Evolutionary conservation across 225 moss, liverwort and hornwort genomes (phyloP).

Genomic region (Sphagnum tenellum): DNA sequence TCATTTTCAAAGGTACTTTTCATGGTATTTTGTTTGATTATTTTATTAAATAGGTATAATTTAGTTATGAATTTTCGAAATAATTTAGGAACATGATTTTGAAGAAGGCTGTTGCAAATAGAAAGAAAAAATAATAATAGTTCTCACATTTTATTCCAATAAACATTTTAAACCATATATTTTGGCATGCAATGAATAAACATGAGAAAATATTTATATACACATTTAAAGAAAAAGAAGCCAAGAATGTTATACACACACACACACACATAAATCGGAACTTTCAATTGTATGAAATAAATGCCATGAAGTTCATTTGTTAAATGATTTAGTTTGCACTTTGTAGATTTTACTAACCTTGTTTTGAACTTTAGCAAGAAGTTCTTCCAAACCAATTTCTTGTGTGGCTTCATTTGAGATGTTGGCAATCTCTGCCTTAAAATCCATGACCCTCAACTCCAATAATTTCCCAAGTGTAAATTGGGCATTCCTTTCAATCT

Average conservation of each 20-base stretch:
- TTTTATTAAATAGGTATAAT: no score
- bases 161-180: no score
- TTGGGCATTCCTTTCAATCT: conserved; percentile 53
- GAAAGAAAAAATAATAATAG: no score
- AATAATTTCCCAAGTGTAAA: conserved; percentile 40
- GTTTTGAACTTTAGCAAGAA: conserved; percentile 31
- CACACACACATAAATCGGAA: no score
- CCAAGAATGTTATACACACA: background rate
- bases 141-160: no score
- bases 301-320: background rate
- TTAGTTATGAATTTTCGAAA: no score
- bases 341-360: conserved; percentile 15
- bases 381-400: conserved; percentile 40
- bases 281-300: background rate
- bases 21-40: no score
- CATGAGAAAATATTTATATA: background rate
- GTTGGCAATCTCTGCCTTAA: conserved; percentile 15
- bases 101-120: no score
- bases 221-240: background rate
- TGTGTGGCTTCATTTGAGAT: conserved; percentile 47
- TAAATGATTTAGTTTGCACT: conserved; percentile 3
- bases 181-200: no score
- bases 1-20: no score
- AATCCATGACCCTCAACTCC: conserved; percentile 41
- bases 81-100: no score